Evolutionary conservation across 352 stramenopile species (phyloP).

Genomic region (Aphanomyces astaci): DNA sequence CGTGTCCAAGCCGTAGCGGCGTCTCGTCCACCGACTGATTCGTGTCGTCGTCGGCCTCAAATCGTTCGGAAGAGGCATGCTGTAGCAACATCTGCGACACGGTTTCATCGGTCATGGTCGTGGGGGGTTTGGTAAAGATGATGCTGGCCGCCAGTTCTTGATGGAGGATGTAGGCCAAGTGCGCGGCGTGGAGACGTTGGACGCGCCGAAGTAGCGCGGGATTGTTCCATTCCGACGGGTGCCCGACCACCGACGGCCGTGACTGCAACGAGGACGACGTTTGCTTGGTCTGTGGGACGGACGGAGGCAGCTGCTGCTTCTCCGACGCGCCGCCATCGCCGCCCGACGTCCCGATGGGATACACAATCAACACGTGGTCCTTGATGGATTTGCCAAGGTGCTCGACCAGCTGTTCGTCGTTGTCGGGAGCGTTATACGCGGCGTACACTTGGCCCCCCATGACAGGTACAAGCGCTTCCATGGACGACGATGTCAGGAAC

Average conservation of each 20-base stretch:
- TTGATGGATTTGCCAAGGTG: slow-evolving; percentile 39
- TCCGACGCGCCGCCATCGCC: slow-evolving; percentile 32
- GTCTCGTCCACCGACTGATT: not conserved
- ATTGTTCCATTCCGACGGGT: not conserved
- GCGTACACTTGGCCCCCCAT: slow-evolving; percentile 64
- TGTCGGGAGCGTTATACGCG: slow-evolving; percentile 38
- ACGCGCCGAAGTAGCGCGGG: slow-evolving; percentile 49
- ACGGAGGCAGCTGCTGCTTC: not conserved
- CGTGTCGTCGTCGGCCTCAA: not conserved
- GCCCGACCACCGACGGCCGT: not conserved
- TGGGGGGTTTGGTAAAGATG: slow-evolving; percentile 69
- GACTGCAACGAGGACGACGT: not conserved
- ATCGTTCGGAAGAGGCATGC: not conserved
- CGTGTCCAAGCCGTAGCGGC: not conserved
- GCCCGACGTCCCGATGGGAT: slow-evolving; percentile 44
- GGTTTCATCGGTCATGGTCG: slow-evolving; percentile 4
- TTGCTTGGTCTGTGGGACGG: not conserved
- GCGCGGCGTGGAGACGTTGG: slow-evolving; percentile 50
- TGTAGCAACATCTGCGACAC: not conserved
- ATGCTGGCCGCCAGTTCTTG: slow-evolving; percentile 76
- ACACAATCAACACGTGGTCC: slow-evolving; percentile 53
- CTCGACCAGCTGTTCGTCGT: slow-evolving; percentile 51
- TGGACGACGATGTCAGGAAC: slow-evolving; percentile 57
- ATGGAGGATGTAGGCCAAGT: slow-evolving; percentile 60
- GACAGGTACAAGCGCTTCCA: slow-evolving; percentile 64